Conservation (phyloP, 352 stramenopile genomes). For the Pythium pyrilobum region DNA sequence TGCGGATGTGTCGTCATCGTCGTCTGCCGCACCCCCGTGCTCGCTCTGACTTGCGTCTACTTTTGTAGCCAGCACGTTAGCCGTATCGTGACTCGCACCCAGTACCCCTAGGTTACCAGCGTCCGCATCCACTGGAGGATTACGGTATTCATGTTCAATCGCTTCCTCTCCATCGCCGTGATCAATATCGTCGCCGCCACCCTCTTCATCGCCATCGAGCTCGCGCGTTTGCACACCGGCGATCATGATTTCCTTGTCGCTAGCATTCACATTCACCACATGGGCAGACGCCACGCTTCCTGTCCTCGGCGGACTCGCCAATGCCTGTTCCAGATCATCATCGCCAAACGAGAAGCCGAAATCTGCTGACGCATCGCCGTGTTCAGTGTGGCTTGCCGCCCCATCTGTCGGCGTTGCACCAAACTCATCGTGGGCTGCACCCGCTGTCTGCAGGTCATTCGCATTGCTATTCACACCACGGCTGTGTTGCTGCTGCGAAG, state of each 20-base stretch:
- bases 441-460: no score
- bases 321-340: slow-evolving; percentile 6
- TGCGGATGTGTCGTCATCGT: slow-evolving; percentile 3
- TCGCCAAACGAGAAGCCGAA: slow-evolving; percentile 17
- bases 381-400: no score
- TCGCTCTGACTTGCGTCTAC: no score
- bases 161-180: neutral
- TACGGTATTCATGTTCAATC: no score
- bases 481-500: neutral
- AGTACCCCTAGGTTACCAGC: no score
- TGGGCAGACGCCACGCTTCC: neutral
- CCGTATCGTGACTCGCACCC: no score
- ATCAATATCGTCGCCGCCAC: neutral
- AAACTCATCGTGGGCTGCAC: no score
- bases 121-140: no score
- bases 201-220: slow-evolving; percentile 6
- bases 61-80: no score
- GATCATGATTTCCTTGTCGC: neutral
- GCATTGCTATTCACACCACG: no score
- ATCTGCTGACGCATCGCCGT: neutral
- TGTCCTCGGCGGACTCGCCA: neutral
- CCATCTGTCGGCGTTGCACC: no score
- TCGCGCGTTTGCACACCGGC: neutral
- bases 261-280: neutral
- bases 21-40: neutral